Evolutionary conservation across 352 stramenopile genomes (phyloP), one percentile per base, ranked within the genome.

Genomic region (Phytopythium helicoides): DNA sequence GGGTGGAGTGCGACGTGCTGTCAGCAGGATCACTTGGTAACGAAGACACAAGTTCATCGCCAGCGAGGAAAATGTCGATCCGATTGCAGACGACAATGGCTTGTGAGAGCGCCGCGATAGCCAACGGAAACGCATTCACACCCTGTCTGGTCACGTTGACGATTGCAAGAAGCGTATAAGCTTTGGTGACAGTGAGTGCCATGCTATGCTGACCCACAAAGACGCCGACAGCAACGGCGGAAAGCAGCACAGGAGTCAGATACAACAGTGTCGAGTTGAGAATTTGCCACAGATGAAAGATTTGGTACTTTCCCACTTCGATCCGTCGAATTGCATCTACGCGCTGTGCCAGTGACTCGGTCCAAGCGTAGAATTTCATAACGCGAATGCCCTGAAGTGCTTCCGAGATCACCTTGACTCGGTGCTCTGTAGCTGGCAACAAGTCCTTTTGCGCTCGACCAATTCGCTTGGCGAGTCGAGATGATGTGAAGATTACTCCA

Each of bases 361-460:
- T 71, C 87, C 87, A 97, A 8, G 80, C 83, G 58, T 96, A 95
- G 58, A 96, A 93, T 60, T 97, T 97, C 55, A 97, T 84, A 35
- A 89, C 84, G 31, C 89, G 72, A 26, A 97, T 92, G 7, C 92
- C 93, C 11, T 87, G 63, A 3, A 98, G 66, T 7, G 95, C 84
- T 70, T 98, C 93, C 36, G 92, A 97, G 28, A 93, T 94, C 55
- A 97, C 85, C 64, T 96, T 95, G 12, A 98, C 89, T 2, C 93
- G 76, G n/a, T 88, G 65, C 9, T 82, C 53, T 16, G 94, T 81
- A n/a, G 70, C 46, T 1, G 12, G n/a, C n/a, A n/a, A n/a, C n/a
- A n/a, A n/a, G n/a, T 22, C 18, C 48, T 3, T 12, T 22, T 70
- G 63, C 0, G 56, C 25, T 14, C 21, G 11, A 3, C 51, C 64